These are phyloP conservation scores for Willaertia magna DNA, from an alignment of 208 protist genomes.

Conservation along the genomic window DNA sequence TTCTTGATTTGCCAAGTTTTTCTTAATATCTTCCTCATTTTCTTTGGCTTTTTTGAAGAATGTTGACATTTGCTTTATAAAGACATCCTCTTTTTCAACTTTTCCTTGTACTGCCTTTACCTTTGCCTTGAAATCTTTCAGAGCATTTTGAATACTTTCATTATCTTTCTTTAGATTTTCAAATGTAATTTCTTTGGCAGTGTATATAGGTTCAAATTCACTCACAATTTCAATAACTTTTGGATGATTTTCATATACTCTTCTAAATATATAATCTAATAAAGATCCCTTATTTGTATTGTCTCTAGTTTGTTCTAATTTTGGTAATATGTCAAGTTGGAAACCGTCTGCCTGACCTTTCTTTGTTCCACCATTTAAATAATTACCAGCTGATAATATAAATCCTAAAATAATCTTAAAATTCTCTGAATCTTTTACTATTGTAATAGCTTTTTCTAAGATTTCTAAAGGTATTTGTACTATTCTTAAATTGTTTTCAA, in stretches of 20 bases:
- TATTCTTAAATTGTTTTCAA: background rate
- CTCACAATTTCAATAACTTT: background rate
- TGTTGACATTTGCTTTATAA: background rate
- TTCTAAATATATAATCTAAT: background rate
- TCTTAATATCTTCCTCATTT: background rate
- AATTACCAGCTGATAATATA: background rate
- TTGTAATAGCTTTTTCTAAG: background rate
- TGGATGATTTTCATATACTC: background rate
- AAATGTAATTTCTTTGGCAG: background rate
- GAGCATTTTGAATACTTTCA: background rate
- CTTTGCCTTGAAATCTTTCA: background rate
- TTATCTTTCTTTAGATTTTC: background rate
- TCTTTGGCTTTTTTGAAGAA: background rate
- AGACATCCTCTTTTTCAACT: background rate
- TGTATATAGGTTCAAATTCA: background rate
- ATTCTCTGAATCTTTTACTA: background rate
- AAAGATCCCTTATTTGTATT: background rate
- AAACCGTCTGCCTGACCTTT: constrained; percentile 10
- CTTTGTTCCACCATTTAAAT: background rate
- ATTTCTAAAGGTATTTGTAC: background rate
- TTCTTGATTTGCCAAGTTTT: background rate
- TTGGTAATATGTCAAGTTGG: background rate
- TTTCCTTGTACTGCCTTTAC: background rate
- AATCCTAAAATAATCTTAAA: background rate
- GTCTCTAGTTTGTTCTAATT: background rate